phyloP scores from a whole-genome alignment of 257 asterid genomes.

The Gynochthodes officinalis region DNA sequence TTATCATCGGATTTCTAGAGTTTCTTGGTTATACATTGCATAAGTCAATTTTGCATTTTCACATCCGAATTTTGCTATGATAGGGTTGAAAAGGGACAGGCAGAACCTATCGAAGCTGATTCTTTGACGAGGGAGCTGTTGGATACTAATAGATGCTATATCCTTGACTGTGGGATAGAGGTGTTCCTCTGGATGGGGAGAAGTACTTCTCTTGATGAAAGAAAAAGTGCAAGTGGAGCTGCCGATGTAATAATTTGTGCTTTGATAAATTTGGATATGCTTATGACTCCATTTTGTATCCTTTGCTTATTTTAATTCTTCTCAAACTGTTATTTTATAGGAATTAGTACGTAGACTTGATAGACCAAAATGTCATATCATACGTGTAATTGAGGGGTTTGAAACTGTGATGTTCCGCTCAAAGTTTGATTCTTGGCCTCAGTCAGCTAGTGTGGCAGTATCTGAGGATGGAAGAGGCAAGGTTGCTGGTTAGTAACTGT shows the following conservation, averaged over 20 bases:
- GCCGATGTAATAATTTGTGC: constrained; percentile 66
- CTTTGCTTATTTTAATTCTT: constrained; percentile 18
- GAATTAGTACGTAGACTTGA: constrained; percentile 60
- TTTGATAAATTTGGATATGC: constrained; percentile 19
- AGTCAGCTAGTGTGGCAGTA: constrained; percentile 59
- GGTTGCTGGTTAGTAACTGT: constrained; percentile 83
- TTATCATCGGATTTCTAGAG: background rate
- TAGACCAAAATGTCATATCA: constrained; percentile 59
- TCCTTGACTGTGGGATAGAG: constrained; percentile 86
- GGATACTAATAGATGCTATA: constrained; percentile 80
- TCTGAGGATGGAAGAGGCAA: constrained; percentile 97
- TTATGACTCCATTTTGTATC: constrained; percentile 14
- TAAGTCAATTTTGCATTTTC: background rate
- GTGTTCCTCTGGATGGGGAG: constrained; percentile 96
- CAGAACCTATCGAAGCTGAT: constrained; percentile 63
- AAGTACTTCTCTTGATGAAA: constrained; percentile 78
- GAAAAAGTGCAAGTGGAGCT: constrained; percentile 84
- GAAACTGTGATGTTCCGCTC: constrained; percentile 86
- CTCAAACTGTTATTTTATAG: constrained; percentile 32
- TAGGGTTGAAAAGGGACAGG: constrained; percentile 74
- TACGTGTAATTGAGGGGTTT: constrained; percentile 92
- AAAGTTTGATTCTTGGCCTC: constrained; percentile 88
- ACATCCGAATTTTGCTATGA: constrained; percentile 8
- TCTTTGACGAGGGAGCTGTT: constrained; percentile 74
- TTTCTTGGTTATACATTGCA: background rate